Base-by-base conservation (phyloP, 495 filamentous ascomycete species). In the Talaromyces ruber region DNA sequence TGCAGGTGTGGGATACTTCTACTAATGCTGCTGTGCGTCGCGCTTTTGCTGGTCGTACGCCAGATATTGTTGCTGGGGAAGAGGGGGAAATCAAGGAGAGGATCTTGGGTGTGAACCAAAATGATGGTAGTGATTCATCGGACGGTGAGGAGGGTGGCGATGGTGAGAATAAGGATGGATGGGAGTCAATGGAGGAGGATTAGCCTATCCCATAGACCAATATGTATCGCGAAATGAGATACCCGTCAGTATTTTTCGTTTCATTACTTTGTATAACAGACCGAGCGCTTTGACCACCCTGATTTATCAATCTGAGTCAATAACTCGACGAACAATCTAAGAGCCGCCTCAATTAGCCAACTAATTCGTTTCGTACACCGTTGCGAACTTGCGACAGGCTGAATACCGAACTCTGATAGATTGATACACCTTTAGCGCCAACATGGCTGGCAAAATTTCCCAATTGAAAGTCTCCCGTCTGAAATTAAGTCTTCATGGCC, bases 1-100 rank as follows among this genome's bases (percentile, higher is more conserved):
- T 97, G 64, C 89, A 93, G 66, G 82, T 99, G 29, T 99, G 94
- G 94, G 94, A 99, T 73, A 96, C 94, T 3, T 92, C 88, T 65
- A 98, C 95, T 9, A 98, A 98, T 74, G 83, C 79, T 3, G 90
- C 90, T 16, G 92, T 99, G n/a, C 84, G 94, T 61, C 81, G 88
- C 61, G 86, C 87, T 8, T 99, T 99, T 76, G 91, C 87, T 12
- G 84, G 82, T 59, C 84, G 88, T 60, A 78, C 96, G 62, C 78
- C 80, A 47, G 70, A 72, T 53, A 65, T 75, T n/a, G 82, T 82
- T 16, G 76, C 80, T 54, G 70, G 72, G 39, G 65, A 74, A 18
- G 82, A 84, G 11, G 84, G 78, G n/a, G 84, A 87, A 34, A 83
- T 86, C 14, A 81, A 88, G 75, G 94, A 98, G 74, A 84, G 87